Conservation (phyloP, 2,329 filamentous ascomycete species). For the Colletotrichum horii region DNA sequence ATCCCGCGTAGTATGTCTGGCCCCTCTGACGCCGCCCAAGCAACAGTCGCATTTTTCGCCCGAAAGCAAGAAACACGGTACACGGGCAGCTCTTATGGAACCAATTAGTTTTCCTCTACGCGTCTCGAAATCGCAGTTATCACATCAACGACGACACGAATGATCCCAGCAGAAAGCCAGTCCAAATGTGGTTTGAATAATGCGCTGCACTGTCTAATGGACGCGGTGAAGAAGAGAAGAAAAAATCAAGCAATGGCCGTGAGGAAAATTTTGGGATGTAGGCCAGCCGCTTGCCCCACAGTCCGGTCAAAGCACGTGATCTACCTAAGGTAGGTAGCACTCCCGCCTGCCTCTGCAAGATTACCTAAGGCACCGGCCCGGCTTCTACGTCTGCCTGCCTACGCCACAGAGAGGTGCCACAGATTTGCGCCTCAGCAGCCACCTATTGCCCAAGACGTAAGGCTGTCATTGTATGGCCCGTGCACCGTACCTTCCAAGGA, state of each 20-base stretch:
- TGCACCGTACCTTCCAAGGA: constrained; percentile 13
- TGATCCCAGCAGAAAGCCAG: constrained; percentile 72
- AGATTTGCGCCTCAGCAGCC: neutral
- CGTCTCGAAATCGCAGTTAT: constrained; percentile 53
- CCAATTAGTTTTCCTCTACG: constrained; percentile 52
- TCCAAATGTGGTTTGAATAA: constrained; percentile 61
- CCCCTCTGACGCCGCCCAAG: constrained; percentile 86
- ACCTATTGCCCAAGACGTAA: neutral
- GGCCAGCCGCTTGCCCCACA: neutral
- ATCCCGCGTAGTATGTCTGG: constrained; percentile 60
- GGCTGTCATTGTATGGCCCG: constrained; percentile 14
- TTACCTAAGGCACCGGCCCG: neutral
- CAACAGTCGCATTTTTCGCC: constrained; percentile 43
- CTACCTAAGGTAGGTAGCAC: too few relatives aligned
- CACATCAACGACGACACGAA: constrained; percentile 62
- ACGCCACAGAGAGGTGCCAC: neutral
- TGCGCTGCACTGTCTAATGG: constrained; percentile 88
- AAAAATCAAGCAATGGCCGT: constrained; percentile 40
- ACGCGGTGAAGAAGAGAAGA: constrained; percentile 63
- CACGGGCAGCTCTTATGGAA: constrained; percentile 78
- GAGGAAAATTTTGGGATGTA: constrained; percentile 21
- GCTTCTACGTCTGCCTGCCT: neutral
- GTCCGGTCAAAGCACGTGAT: constrained; percentile 13
- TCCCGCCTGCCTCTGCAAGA: neutral
- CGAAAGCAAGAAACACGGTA: constrained; percentile 31